Conservation (phyloP, 306 rosid genomes). For the Cercis canadensis region DNA sequence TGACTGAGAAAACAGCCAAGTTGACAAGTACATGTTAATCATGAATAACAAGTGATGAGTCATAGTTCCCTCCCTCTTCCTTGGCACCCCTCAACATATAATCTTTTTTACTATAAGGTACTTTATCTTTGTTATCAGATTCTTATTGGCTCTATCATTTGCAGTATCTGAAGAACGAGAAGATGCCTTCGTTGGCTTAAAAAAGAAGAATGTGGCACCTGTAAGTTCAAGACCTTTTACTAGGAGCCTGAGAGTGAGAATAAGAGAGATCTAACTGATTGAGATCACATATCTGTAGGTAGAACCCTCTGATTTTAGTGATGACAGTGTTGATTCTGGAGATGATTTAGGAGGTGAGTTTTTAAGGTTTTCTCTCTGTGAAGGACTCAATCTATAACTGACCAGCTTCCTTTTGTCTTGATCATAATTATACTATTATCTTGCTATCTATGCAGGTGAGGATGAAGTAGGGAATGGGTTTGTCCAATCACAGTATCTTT, state of each 20-base stretch:
- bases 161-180: slow-evolving; percentile 59
- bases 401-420: background rate
- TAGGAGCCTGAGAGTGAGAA: background rate
- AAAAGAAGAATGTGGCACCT: slow-evolving; percentile 61
- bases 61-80: background rate
- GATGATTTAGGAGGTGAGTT: slow-evolving; percentile 54
- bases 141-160: background rate
- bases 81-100: background rate
- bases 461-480: background rate
- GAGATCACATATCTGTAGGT: slow-evolving; percentile 38
- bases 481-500: background rate
- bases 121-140: background rate
- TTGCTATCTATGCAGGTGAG: background rate
- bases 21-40: slow-evolving; percentile 47
- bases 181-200: slow-evolving; percentile 52
- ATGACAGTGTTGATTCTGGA: slow-evolving; percentile 45
- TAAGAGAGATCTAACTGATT: background rate
- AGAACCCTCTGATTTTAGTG: slow-evolving; percentile 44
- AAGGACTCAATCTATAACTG: background rate
- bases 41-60: background rate
- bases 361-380: background rate
- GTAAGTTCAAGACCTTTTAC: slow-evolving; percentile 37
- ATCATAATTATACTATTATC: background rate
- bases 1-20: slow-evolving; percentile 60
- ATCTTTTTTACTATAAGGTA: background rate